Evolutionary conservation across 352 stramenopile genomes (phyloP), one percentile per base, ranked within the genome.

Genomic region (Pythium coloratum): DNA sequence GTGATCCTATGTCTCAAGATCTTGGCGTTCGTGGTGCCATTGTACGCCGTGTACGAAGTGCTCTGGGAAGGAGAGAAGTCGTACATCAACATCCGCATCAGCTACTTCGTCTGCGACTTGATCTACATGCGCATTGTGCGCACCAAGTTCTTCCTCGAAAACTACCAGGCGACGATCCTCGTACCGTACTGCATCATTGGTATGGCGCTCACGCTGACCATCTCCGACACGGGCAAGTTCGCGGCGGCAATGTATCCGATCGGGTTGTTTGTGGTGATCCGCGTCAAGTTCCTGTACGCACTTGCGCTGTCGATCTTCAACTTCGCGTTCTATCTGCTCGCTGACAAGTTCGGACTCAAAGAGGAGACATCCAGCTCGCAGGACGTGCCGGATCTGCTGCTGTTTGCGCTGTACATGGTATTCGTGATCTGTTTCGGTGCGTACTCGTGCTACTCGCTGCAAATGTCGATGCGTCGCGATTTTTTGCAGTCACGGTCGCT

Each of bases 161-260:
- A 94, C 65, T 96, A 96, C 66, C 80, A 96, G 36, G 55, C 78
- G 8, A 73, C 81, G 0, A 89, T 96, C 51, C 64, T 96, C 5
- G 53, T 92, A 3, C 84, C 82, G n/a, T 86, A 89, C 54, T 84
- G 77, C 40, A 69, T 81, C 1, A 70, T 90, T 20, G 84, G 86
- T 0, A 94, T 96, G 80, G 84, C 78, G 1, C 76, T 94, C 14
- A 95, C 88, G 1, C 55, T 93, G 13, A 92, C 82, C 12, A 94
- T 96, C 58, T 91, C 83, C 0, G 86, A 95, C 55, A 92, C 85
- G 0, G 88, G 88, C 18, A 91, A 91, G 18, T 95, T 96, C 26
- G 86, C 85, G 10, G 82, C 87, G 0, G 87, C 86, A 0, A 67
- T 96, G 14, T 95, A 92, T 69, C 85, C 86, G 0, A 84, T 95